A percentile compares a stretch with the other conserved stretches of the same genome.
phyloP scores from a whole-genome alignment of 306 rosid species.

The Benincasa hispida region DNA sequence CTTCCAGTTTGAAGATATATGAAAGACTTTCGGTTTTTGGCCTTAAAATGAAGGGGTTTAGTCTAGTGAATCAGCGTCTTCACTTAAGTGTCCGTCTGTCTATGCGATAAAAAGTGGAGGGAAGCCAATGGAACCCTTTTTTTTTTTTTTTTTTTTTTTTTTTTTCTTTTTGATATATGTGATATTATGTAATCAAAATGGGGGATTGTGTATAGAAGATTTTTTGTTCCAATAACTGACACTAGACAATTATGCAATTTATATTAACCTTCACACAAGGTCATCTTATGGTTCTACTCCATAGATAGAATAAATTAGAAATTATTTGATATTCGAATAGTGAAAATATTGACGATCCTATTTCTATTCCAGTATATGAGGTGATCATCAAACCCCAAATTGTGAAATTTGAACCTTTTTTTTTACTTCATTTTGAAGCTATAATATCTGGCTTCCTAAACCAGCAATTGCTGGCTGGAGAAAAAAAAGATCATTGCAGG shows the following conservation, averaged over 20 bases:
- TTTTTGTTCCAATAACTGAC: conserved; percentile 3
- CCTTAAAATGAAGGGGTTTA: not conserved
- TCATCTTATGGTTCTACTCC: not conserved
- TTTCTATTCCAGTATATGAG: no score
- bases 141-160: not conserved
- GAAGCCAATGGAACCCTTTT: not conserved
- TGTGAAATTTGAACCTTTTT: no score
- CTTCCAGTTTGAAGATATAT: not conserved
- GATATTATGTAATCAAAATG: not conserved
- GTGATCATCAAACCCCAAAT: no score
- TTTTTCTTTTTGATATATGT: not conserved
- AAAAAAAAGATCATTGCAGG: no score
- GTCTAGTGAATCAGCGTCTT: not conserved
- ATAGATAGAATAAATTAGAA: not conserved
- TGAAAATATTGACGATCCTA: not conserved
- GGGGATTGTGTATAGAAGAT: not conserved
- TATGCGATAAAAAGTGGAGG: not conserved
- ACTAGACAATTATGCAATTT: conserved; percentile 4
- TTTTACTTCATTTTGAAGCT: no score
- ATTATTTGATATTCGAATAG: not conserved
- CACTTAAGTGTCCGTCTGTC: not conserved
- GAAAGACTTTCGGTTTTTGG: conserved; percentile 1
- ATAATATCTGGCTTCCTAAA: no score
- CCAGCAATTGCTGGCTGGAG: no score
- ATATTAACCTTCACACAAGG: not conserved